Evolutionary conservation across 768 basidiomycete genomes (phyloP).

Genomic region (Naganishia randhawae): DNA sequence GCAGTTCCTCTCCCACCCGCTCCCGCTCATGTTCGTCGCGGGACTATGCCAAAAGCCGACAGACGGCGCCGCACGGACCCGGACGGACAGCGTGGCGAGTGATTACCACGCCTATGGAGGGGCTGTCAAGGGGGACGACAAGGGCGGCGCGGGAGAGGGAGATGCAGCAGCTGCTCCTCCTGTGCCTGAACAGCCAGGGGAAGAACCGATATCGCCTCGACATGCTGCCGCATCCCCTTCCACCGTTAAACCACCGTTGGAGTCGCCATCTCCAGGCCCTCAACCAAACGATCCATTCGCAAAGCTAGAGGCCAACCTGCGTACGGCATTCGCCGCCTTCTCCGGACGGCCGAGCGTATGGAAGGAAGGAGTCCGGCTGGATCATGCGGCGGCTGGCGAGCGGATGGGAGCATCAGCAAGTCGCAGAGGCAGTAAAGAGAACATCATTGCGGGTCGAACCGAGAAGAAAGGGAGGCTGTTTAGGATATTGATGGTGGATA

Average conservation of each 20-base stretch:
- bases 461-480: conserved; percentile 55
- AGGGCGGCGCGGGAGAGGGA: not conserved
- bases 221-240: no score
- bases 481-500: conserved; percentile 79
- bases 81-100: conserved; percentile 27
- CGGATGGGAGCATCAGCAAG: not conserved
- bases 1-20: conserved; percentile 77
- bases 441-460: conserved; percentile 3
- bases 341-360: not conserved
- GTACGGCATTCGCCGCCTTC: not conserved
- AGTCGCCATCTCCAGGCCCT: not conserved
- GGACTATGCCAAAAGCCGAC: conserved; percentile 59
- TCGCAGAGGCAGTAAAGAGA: conserved; percentile 3
- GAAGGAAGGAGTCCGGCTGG: conserved; percentile 9
- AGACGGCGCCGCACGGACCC: conserved; percentile 28
- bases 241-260: no score
- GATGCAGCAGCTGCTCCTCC: not conserved
- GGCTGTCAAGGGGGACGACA: conserved; percentile 13
- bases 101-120: conserved; percentile 34
- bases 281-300: conserved; percentile 3
- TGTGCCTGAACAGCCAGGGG: not conserved
- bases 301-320: not conserved
- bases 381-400: not conserved
- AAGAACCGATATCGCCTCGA: not conserved
- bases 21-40: conserved; percentile 91